Conservation (phyloP, 148 eudicot species). For the Diospyros lotus region DNA sequence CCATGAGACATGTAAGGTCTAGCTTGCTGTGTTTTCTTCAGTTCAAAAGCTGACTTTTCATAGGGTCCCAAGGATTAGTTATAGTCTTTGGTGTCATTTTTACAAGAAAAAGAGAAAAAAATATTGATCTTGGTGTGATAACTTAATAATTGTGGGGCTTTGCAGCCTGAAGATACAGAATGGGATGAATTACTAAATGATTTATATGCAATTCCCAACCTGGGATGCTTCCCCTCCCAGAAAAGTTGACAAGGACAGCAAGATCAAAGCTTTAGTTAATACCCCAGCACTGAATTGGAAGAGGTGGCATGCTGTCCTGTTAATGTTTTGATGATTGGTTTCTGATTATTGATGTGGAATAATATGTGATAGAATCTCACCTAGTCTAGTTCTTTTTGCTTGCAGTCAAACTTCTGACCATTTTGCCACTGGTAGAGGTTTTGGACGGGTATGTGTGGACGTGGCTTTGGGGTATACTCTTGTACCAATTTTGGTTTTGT, state of each 20-base stretch:
- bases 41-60: neutral
- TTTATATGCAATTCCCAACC: conserved; percentile 59
- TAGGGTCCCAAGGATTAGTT: too few relatives aligned
- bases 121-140: neutral
- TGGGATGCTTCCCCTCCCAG: conserved; percentile 60
- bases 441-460: conserved; percentile 63
- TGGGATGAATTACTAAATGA: conserved; percentile 93
- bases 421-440: conserved; percentile 77
- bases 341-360: neutral
- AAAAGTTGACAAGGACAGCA: conserved; percentile 82
- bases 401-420: conserved; percentile 65
- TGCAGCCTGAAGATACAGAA: conserved; percentile 71
- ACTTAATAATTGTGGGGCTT: conserved; percentile 1
- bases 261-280: conserved; percentile 67
- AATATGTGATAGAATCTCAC: neutral
- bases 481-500: neutral
- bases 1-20: conserved; percentile 43
- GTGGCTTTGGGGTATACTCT: conserved; percentile 72
- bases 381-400: conserved; percentile 2
- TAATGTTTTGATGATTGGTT: conserved; percentile 6
- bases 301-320: conserved; percentile 34
- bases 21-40: neutral
- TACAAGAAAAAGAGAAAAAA: neutral
- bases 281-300: conserved; percentile 81
- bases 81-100: too few relatives aligned